Conservation (phyloP, 2,329 filamentous ascomycete species). For the Exophiala oligosperma region DNA sequence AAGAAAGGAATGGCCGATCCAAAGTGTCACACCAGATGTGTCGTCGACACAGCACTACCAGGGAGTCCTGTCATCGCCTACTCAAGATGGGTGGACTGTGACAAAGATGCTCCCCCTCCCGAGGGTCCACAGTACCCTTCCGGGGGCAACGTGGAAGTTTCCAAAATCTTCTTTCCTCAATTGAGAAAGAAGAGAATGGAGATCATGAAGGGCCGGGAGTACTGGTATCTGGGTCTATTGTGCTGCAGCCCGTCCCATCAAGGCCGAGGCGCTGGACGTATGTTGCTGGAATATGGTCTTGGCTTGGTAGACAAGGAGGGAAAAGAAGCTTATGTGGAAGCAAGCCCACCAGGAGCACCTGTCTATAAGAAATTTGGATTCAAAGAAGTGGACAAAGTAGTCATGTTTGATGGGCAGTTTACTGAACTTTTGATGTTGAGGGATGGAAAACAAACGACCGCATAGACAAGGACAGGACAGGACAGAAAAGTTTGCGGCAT, state of each 20-base stretch:
- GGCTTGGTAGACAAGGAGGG: not conserved
- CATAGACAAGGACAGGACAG: too few relatives aligned
- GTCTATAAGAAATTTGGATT: not conserved
- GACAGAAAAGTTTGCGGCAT: too few relatives aligned
- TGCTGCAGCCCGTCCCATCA: not conserved
- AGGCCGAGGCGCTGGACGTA: not conserved
- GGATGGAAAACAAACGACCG: not conserved
- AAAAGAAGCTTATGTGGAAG: not conserved
- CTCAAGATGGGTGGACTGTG: not conserved
- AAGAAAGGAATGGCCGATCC: not conserved
- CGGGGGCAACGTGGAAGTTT: not conserved
- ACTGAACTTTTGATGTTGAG: not conserved
- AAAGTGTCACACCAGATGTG: not conserved
- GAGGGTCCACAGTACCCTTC: not conserved
- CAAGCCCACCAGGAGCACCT: not conserved
- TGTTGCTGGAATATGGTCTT: not conserved
- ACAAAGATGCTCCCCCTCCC: not conserved
- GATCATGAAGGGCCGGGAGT: not conserved
- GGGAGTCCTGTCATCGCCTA: not conserved
- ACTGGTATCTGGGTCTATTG: not conserved
- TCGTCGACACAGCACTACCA: not conserved
- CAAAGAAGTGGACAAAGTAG: not conserved
- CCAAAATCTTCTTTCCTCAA: not conserved
- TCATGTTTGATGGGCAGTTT: not conserved
- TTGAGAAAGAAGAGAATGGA: not conserved